These are phyloP conservation scores for Podospora pseudocomata DNA, from an alignment of 495 filamentous ascomycete genomes.

Conservation along the genomic window DNA sequence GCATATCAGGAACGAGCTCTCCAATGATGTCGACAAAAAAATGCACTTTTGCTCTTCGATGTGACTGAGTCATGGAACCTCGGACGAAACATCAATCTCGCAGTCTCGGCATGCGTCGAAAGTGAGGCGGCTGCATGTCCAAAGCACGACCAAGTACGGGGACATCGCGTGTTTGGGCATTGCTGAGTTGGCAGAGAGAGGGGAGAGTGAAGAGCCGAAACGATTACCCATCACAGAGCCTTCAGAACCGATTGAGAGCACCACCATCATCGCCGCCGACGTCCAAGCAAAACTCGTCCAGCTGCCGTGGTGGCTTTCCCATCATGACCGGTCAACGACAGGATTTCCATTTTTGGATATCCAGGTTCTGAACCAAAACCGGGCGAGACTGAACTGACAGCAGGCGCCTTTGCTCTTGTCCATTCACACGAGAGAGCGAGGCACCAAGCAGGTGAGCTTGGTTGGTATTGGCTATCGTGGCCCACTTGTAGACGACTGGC, in stretches of 20 bases:
- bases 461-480: neutral
- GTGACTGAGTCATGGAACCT: constrained; percentile 11
- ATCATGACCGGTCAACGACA: neutral
- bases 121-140: constrained; percentile 23
- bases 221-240: neutral
- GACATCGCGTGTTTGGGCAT: constrained; percentile 11
- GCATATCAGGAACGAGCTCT: neutral
- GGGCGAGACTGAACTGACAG: neutral
- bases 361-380: neutral
- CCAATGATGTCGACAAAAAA: constrained; percentile 9
- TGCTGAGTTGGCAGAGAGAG: constrained; percentile 6
- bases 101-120: constrained; percentile 9
- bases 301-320: neutral
- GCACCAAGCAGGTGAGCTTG: neutral
- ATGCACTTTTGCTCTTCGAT: neutral
- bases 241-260: neutral
- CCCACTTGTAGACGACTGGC: neutral
- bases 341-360: neutral
- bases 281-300: neutral
- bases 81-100: constrained; percentile 8
- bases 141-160: constrained; percentile 11
- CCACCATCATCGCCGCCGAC: neutral
- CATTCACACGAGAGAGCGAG: neutral
- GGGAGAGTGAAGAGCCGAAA: constrained; percentile 2
- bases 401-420: neutral